These are phyloP conservation scores for Fraxinus sp. DNA, from an alignment of 305 asterid genomes.

Conservation along the genomic window DNA sequence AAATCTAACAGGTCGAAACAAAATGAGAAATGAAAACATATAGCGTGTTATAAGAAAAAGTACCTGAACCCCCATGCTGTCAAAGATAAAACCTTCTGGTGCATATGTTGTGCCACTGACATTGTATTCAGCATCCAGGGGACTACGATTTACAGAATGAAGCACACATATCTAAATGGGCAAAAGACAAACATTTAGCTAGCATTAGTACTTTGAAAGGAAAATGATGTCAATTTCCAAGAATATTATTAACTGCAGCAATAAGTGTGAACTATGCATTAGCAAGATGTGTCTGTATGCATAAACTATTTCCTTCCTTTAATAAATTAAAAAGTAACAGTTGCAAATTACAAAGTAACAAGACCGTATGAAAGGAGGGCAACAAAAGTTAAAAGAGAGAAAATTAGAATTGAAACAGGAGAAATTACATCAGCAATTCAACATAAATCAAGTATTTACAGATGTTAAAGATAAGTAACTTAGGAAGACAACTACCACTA, in stretches of 20 bases:
- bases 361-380: slow-evolving; percentile 1
- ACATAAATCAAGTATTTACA: background rate
- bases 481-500: background rate
- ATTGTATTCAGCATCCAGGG: slow-evolving; percentile 62
- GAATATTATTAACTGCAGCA: background rate
- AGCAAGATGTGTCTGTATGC: background rate
- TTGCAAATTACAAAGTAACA: slow-evolving; percentile 19
- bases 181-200: slow-evolving; percentile 1
- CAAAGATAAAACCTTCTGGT: slow-evolving; percentile 86
- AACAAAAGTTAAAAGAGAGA: background rate
- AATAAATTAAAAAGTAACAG: background rate
- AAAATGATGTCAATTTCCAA: slow-evolving; percentile 18
- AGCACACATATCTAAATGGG: slow-evolving; percentile 79
- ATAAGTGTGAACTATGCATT: background rate
- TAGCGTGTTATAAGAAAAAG: slow-evolving; percentile 18
- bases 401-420: background rate
- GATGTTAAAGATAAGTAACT: background rate
- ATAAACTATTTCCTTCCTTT: slow-evolving; percentile 6
- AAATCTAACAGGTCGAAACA: background rate
- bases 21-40: slow-evolving; percentile 10
- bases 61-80: slow-evolving; percentile 70
- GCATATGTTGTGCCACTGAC: slow-evolving; percentile 97
- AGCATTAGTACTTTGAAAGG: slow-evolving; percentile 21
- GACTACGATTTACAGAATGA: slow-evolving; percentile 63
- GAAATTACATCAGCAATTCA: slow-evolving; percentile 8